phyloP scores from a whole-genome alignment of 164 flowering plant genomes.

The Chimonanthus praecox region DNA sequence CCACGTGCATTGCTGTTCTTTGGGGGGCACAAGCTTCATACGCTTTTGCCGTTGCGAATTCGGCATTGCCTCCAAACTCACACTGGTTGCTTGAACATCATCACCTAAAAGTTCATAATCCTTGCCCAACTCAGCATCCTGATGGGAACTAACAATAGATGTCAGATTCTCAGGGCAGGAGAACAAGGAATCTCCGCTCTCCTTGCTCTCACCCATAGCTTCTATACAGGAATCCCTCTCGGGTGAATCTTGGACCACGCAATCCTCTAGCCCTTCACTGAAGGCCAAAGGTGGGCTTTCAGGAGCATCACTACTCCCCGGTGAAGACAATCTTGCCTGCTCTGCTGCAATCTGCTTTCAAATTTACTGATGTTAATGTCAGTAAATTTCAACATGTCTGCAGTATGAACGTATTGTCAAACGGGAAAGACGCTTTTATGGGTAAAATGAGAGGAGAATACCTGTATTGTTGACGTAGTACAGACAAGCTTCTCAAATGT shows the following conservation, averaged over 20 bases:
- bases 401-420: not conserved
- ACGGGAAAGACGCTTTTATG: not conserved
- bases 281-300: conserved; percentile 16
- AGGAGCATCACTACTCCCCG: conserved; percentile 12
- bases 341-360: not conserved
- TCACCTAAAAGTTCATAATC: conserved; percentile 1
- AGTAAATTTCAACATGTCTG: not conserved
- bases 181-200: conserved; percentile 4
- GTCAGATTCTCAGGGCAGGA: conserved; percentile 12
- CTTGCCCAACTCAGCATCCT: not conserved
- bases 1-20: not conserved
- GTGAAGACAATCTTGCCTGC: conserved; percentile 3
- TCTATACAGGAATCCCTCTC: conserved; percentile 2
- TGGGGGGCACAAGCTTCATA: conserved; percentile 20
- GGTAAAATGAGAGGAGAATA: conserved; percentile 14
- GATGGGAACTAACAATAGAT: not conserved
- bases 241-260: conserved; percentile 16
- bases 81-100: conserved; percentile 10
- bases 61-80: conserved; percentile 10
- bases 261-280: conserved; percentile 12
- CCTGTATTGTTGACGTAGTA: conserved; percentile 37
- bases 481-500: conserved; percentile 27
- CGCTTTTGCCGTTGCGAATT: conserved; percentile 30
- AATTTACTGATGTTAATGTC: not conserved
- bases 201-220: conserved; percentile 6